Evolutionary conservation across 2,329 filamentous ascomycete species (phyloP), one percentile per base, ranked within the genome.

Genomic region (Massarina eburnea): DNA sequence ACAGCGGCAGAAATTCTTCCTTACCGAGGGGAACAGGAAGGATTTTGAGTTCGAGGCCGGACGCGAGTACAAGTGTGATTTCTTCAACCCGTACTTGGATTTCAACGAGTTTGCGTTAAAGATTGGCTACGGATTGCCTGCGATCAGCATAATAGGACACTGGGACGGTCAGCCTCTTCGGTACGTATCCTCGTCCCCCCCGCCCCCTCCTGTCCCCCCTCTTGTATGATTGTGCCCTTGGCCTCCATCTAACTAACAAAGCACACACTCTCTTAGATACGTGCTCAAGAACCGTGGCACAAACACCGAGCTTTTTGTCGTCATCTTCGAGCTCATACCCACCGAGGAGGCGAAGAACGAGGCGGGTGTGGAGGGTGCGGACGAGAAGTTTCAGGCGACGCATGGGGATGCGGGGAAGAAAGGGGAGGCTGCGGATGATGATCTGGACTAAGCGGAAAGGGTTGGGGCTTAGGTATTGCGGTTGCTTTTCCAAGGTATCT

Each of bases 31-130:
- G 18, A 76, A 79, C 45, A 71, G 83, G 53, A 76, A 77, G 52
- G 67, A 69, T 2, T 88, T 85, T 62, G 73, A 71, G 9, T 88
- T 86, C 64, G 81, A 86, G 59, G 73, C 74, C 39, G 84, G 82
- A 0, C 73, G 82, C 52, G 71, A 76, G 46, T 88, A 88, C 70
- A 71, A 76, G 48, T 80, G 77, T 52, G 85, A 88, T 66, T 97
- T 99, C 70, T 95, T 86, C 71, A 97, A 97, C 67, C 87, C 88
- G 1, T 96, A 95, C 71, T 71, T 99, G 36, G 90, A 95, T 70
- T 96, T 97, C 67, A 86, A 84, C 62, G 80, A 86, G 55, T 85
- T 92, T 59, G 78, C 86, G 21, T 71, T 94, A 18, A 78, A 81
- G 52, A 56, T 70, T 7, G 67, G 67, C 2, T 70, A 70, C 32